A percentile compares a stretch with the other conserved stretches of the same genome.
These are phyloP conservation scores for Trifolium fragiferum DNA, from an alignment of 306 rosid species.

Conservation along the genomic window DNA sequence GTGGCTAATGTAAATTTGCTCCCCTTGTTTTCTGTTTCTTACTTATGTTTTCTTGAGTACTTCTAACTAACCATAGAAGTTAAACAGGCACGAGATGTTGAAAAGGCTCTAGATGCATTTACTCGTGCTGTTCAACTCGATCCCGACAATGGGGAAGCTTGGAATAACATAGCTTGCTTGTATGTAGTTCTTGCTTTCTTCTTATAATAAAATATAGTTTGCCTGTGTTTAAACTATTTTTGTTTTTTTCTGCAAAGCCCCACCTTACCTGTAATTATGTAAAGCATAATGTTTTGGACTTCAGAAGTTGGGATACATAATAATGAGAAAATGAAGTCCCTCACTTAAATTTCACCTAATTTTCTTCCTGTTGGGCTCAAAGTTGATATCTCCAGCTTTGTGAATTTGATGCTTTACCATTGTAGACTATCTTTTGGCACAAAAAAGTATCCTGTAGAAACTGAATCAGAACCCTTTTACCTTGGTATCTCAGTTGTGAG, in stretches of 20 bases:
- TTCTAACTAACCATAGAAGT: constrained; percentile 39
- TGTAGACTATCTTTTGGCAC: constrained; percentile 11
- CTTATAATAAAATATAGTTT: constrained; percentile 7
- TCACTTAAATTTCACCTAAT: not conserved
- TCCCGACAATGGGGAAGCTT: constrained; percentile 99
- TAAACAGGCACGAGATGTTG: constrained; percentile 84
- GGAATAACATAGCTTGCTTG: constrained; percentile 99
- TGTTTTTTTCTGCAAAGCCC: constrained; percentile 8
- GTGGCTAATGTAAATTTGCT: constrained; percentile 17
- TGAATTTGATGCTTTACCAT: constrained; percentile 24
- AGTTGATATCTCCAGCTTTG: constrained; percentile 14
- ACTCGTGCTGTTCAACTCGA: constrained; percentile 97
- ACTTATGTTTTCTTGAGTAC: constrained; percentile 20
- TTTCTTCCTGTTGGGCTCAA: constrained; percentile 12
- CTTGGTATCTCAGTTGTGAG: constrained; percentile 18
- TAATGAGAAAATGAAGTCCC: constrained; percentile 20
- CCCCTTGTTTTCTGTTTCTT: constrained; percentile 15
- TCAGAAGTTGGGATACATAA: constrained; percentile 10
- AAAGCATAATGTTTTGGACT: constrained; percentile 6
- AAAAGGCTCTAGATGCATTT: constrained; percentile 93
- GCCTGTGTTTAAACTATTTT: constrained; percentile 11
- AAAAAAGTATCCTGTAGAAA: constrained; percentile 21
- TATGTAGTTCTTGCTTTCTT: constrained; percentile 52
- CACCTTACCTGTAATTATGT: not conserved
- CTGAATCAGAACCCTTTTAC: constrained; percentile 25